phyloP scores from a whole-genome alignment of 1,284 basidiomycete species.

The Naganishia liquefaciens region DNA sequence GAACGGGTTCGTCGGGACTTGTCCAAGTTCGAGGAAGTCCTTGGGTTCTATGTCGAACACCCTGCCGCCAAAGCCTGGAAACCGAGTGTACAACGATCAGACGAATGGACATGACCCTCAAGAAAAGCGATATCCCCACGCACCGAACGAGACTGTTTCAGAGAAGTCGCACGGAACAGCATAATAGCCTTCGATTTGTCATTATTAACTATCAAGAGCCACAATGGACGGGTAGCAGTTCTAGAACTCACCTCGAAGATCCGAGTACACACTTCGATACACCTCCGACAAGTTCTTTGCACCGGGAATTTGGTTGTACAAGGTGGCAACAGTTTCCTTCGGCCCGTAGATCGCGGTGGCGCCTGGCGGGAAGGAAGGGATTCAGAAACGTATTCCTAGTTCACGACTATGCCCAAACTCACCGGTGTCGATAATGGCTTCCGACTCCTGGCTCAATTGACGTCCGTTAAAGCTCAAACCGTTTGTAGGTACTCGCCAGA shows the following conservation, averaged over 20 bases:
- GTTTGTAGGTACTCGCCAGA: conserved; percentile 17
- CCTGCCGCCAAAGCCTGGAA: conserved; percentile 20
- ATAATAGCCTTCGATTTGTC: conserved; percentile 25
- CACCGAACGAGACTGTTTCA: conserved; percentile 22
- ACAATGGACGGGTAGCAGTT: no score
- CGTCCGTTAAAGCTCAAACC: conserved; percentile 22
- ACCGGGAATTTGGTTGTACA: conserved; percentile 27
- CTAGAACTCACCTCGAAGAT: conserved; percentile 5
- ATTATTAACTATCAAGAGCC: no score
- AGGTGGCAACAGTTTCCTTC: neutral
- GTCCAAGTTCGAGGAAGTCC: conserved; percentile 17
- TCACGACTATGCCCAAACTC: neutral
- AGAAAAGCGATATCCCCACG: neutral
- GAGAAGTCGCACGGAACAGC: conserved; percentile 28
- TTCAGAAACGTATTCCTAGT: neutral
- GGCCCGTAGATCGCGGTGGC: conserved; percentile 25
- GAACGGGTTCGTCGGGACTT: conserved; percentile 22
- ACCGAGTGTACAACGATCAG: no score
- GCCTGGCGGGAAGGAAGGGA: neutral
- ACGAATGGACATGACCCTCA: neutral
- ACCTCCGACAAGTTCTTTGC: conserved; percentile 22
- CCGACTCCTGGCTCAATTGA: neutral
- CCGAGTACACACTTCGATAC: conserved; percentile 3
- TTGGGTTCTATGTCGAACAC: conserved; percentile 19
- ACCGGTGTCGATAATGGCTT: conserved; percentile 25